Percentiles rank a stretch among this genome's conserved stretches.
Evolutionary conservation across 2,329 filamentous ascomycete species (phyloP).

Genomic region (Fusarium succisae): DNA sequence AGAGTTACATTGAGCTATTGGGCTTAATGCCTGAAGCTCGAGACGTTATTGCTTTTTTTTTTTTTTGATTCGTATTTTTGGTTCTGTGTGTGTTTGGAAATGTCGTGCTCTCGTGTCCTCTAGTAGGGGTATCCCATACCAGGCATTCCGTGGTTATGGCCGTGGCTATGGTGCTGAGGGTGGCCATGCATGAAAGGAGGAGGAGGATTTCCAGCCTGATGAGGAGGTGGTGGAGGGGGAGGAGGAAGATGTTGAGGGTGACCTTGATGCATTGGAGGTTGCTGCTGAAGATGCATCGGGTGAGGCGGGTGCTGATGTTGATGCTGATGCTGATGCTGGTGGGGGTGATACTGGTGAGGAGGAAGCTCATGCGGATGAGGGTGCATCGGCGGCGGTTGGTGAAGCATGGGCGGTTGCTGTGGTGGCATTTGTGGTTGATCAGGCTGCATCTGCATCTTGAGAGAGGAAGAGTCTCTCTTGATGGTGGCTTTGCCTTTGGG

Average conservation of each 20-base stretch:
- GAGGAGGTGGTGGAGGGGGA: constrained; percentile 34
- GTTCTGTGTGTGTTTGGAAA: neutral
- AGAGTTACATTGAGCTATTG: constrained; percentile 22
- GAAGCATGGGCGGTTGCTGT: constrained; percentile 26
- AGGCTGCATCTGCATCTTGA: constrained; percentile 39
- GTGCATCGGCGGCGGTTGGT: constrained; percentile 29
- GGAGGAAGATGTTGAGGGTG: constrained; percentile 34
- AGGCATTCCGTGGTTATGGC: constrained; percentile 36
- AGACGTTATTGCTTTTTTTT: constrained; percentile 13
- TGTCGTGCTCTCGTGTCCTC: constrained; percentile 5
- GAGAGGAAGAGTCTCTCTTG: constrained; percentile 46
- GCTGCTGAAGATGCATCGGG: constrained; percentile 18
- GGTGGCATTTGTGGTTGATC: constrained; percentile 27
- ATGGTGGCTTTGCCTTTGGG: constrained; percentile 47
- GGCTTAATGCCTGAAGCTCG: neutral
- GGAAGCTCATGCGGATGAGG: constrained; percentile 26
- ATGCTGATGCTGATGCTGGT: constrained; percentile 30
- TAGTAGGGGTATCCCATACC: constrained; percentile 44
- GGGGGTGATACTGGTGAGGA: constrained; percentile 22
- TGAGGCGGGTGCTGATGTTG: constrained; percentile 30
- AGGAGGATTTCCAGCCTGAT: constrained; percentile 31
- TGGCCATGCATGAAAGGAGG: constrained; percentile 38
- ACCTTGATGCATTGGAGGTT: constrained; percentile 22
- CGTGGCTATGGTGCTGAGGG: constrained; percentile 16
- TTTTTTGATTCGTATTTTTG: constrained; percentile 18